phyloP scores from a whole-genome alignment of 129 eudicot species.

The Escallonia herrerae region DNA sequence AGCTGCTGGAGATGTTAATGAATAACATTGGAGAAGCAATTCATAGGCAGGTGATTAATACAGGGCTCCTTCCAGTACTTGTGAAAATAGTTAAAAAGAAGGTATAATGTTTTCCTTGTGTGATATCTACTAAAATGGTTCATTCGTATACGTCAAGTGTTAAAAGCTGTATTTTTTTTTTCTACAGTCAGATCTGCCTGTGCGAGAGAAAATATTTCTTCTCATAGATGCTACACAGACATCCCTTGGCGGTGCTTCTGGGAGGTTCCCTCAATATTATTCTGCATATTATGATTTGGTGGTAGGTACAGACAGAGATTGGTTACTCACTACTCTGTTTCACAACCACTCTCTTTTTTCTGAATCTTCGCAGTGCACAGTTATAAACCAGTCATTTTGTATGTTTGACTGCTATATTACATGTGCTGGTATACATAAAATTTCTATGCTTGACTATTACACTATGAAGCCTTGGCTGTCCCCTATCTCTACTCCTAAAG shows the following conservation, averaged over 20 bases:
- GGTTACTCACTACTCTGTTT: no score
- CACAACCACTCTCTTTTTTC: background rate
- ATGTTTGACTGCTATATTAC: background rate
- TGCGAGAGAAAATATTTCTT: conserved; percentile 90
- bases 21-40: conserved; percentile 92
- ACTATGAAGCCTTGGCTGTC: no score
- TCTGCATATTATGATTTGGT: conserved; percentile 89
- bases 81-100: conserved; percentile 94
- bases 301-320: conserved; percentile 54
- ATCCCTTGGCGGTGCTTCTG: conserved; percentile 96
- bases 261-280: conserved; percentile 90
- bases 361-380: background rate
- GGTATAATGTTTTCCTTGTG: conserved; percentile 30
- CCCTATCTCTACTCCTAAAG: no score
- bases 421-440: no score
- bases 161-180: background rate
- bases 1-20: conserved; percentile 94
- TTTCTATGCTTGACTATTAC: no score
- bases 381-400: background rate
- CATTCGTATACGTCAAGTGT: background rate
- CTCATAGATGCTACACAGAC: conserved; percentile 98
- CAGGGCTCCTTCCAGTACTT: conserved; percentile 65
- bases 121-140: conserved; percentile 1
- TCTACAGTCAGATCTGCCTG: conserved; percentile 70
- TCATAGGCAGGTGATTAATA: conserved; percentile 87